Conservation (phyloP, 108 stramenopile species). For the Skeletonema marinoi region DNA sequence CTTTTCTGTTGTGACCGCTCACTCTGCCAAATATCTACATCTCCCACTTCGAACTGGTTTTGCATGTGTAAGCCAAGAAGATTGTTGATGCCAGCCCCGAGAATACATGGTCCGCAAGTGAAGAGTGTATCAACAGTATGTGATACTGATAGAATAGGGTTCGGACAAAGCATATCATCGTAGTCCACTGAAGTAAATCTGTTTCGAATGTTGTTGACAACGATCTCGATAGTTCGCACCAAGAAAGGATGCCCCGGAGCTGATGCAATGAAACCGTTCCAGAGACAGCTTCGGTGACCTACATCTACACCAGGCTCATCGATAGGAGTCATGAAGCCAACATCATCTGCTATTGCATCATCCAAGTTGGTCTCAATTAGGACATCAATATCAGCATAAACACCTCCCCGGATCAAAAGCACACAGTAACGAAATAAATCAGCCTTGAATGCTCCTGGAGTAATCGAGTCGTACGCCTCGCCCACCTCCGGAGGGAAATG, state of each 20-base stretch:
- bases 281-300: slow-evolving; percentile 54
- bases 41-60: slow-evolving; percentile 51
- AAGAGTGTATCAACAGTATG: slow-evolving; percentile 61
- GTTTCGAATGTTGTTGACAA: slow-evolving; percentile 74
- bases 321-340: slow-evolving; percentile 63
- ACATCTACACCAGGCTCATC: slow-evolving; percentile 59
- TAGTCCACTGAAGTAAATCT: slow-evolving; percentile 71
- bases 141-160: slow-evolving; percentile 41
- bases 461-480: slow-evolving; percentile 61
- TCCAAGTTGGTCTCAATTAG: slow-evolving; percentile 69
- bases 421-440: slow-evolving; percentile 79
- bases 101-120: slow-evolving; percentile 66
- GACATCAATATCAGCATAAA: slow-evolving; percentile 75
- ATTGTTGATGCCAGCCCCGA: slow-evolving; percentile 57
- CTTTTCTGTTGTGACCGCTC: background rate
- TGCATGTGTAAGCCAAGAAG: slow-evolving; percentile 55
- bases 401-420: slow-evolving; percentile 63
- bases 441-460: slow-evolving; percentile 60
- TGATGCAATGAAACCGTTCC: slow-evolving; percentile 70
- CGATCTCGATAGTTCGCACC: slow-evolving; percentile 51
- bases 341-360: slow-evolving; percentile 48
- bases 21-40: slow-evolving; percentile 34
- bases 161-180: slow-evolving; percentile 67
- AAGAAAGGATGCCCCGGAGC: slow-evolving; percentile 69
- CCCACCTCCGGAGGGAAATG: slow-evolving; percentile 70